phyloP scores from a whole-genome alignment of 352 stramenopile species.

The Stramenopiles sp. region DNA sequence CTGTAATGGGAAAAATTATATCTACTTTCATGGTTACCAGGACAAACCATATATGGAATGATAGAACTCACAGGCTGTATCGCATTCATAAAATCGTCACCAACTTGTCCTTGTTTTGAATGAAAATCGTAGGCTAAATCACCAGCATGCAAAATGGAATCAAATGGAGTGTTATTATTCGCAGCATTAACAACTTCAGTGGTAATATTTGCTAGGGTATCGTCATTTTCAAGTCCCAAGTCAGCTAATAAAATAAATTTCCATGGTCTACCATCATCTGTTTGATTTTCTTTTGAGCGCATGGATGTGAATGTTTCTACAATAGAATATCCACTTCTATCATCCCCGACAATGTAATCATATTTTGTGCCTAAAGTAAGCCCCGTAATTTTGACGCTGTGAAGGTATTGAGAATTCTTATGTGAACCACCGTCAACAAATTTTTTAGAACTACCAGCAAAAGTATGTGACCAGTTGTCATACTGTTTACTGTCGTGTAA shows the following conservation, averaged over 20 bases:
- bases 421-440: neutral
- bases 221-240: constrained; percentile 62
- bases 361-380: neutral
- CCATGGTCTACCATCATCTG: constrained; percentile 25
- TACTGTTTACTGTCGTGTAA: neutral
- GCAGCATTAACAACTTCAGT: constrained; percentile 33
- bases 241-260: constrained; percentile 54
- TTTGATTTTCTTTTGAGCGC: constrained; percentile 5
- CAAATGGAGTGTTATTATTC: constrained; percentile 37
- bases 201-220: constrained; percentile 61
- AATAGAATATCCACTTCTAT: neutral
- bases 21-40: constrained; percentile 33
- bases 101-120: constrained; percentile 44
- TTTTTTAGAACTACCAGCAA: neutral
- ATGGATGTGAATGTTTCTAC: constrained; percentile 1
- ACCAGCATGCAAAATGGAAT: constrained; percentile 54
- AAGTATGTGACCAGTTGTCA: neutral
- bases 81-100: constrained; percentile 43
- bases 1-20: constrained; percentile 35
- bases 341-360: constrained; percentile 7
- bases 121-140: constrained; percentile 69
- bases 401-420: neutral
- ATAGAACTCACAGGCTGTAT: constrained; percentile 59
- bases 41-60: constrained; percentile 48
- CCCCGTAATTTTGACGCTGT: neutral